Percentiles rank a stretch among this genome's conserved stretches.
Conservation (phyloP, 192 early-diverging fungal species). For the Linnemannia elongata region DNA sequence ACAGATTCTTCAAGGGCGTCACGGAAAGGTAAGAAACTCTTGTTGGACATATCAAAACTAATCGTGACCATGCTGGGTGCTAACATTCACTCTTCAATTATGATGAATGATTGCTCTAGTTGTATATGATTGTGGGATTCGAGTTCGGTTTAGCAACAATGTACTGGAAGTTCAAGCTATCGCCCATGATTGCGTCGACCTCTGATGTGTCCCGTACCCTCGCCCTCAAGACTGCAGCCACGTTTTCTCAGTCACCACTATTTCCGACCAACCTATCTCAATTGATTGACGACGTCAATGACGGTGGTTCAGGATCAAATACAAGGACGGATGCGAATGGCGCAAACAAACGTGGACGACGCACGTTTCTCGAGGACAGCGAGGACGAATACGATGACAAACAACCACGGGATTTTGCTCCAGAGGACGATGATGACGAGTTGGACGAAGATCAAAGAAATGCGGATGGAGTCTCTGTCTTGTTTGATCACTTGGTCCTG, state of each 20-base stretch:
- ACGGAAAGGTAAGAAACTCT: conserved; percentile 16
- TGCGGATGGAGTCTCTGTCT: conserved; percentile 32
- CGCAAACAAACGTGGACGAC: background rate
- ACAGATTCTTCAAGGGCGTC: conserved; percentile 4
- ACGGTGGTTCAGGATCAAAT: background rate
- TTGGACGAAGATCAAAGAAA: background rate
- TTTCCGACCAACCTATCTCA: background rate
- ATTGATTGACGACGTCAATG: background rate
- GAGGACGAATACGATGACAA: conserved; percentile 16
- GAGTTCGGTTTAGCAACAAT: conserved; percentile 39
- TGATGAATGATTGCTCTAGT: background rate
- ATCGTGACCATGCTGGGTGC: background rate
- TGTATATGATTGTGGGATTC: conserved; percentile 26
- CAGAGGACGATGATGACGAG: background rate
- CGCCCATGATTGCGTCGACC: conserved; percentile 20
- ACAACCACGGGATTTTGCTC: background rate
- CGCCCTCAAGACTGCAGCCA: background rate
- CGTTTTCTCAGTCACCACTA: background rate
- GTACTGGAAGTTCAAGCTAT: conserved; percentile 49
- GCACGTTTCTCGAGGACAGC: conserved; percentile 10
- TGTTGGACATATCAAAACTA: background rate
- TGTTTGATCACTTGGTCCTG: conserved; percentile 42
- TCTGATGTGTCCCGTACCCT: background rate
- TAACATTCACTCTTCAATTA: background rate
- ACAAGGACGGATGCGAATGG: background rate